Conservation (phyloP, 305 asterid genomes). For the Fraxinus dipetala region DNA sequence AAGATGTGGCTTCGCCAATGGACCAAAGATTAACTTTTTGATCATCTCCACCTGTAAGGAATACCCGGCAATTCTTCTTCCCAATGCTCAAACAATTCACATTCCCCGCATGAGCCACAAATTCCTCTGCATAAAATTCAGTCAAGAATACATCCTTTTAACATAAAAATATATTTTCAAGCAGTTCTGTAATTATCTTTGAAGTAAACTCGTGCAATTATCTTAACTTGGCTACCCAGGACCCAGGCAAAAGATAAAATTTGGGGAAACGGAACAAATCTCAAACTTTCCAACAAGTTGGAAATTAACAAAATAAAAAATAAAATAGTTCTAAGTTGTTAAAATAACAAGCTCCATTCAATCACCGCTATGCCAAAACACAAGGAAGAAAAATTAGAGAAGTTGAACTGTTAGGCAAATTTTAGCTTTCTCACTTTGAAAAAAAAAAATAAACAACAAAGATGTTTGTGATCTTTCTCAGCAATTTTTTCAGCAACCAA, state of each 20-base stretch:
- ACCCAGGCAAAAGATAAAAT: background rate
- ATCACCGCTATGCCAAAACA: slow-evolving; percentile 11
- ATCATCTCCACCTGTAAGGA: slow-evolving; percentile 98
- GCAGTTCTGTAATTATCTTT: slow-evolving; percentile 10
- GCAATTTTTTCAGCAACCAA: slow-evolving; percentile 1
- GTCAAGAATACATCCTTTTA: slow-evolving; percentile 55
- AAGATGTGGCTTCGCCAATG: slow-evolving; percentile 79
- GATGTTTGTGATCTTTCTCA: background rate
- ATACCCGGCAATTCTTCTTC: slow-evolving; percentile 73
- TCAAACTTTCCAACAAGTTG: background rate
- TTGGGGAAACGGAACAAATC: background rate
- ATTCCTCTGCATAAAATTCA: slow-evolving; percentile 69
- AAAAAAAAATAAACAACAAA: background rate
- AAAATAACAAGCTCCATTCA: background rate
- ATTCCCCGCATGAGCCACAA: slow-evolving; percentile 91
- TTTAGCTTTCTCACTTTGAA: background rate
- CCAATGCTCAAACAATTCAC: slow-evolving; percentile 95
- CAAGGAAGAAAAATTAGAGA: background rate
- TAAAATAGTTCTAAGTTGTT: background rate
- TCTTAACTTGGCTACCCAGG: background rate
- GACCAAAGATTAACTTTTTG: slow-evolving; percentile 92
- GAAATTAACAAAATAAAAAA: slow-evolving; percentile 6
- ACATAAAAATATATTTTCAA: slow-evolving; percentile 15
- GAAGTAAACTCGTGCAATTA: background rate
- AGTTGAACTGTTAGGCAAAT: background rate